Conservation (phyloP, 176 grass and related monocot species). For the Oryza meridionalis region DNA sequence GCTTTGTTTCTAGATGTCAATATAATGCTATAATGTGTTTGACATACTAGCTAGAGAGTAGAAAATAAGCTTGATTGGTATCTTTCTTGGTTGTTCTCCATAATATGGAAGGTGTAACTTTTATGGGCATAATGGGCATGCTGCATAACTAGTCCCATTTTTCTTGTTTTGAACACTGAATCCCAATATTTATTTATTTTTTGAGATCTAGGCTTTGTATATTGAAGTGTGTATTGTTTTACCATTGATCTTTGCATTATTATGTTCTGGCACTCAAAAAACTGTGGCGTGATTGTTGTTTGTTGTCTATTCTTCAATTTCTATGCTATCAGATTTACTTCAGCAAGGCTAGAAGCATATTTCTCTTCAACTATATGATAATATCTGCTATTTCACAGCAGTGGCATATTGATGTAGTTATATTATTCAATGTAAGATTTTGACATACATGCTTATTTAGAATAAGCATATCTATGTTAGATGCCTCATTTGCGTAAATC, state of each 20-base stretch:
- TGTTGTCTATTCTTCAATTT: not conserved
- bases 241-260: slow-evolving; percentile 7
- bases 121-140: not conserved
- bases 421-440: no score
- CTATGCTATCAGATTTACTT: not conserved
- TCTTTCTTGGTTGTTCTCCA: not conserved
- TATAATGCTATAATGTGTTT: slow-evolving; percentile 18
- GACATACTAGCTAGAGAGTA: not conserved
- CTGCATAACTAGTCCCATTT: slow-evolving; percentile 4
- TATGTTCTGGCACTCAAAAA: slow-evolving; percentile 3
- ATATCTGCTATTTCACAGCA: not conserved
- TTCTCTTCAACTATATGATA: not conserved
- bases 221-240: no score
- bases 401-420: not conserved
- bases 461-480: no score
- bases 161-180: not conserved
- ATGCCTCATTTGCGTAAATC: no score
- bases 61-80: not conserved
- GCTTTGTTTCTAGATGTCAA: not conserved
- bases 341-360: not conserved
- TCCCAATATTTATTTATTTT: not conserved
- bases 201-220: not conserved
- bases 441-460: not conserved
- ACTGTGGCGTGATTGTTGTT: not conserved
- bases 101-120: not conserved